Percentiles rank a stretch among this genome's conserved stretches.
Evolutionary conservation across 2,329 filamentous ascomycete species (phyloP).

Genomic region (Diaporthe longicolla): DNA sequence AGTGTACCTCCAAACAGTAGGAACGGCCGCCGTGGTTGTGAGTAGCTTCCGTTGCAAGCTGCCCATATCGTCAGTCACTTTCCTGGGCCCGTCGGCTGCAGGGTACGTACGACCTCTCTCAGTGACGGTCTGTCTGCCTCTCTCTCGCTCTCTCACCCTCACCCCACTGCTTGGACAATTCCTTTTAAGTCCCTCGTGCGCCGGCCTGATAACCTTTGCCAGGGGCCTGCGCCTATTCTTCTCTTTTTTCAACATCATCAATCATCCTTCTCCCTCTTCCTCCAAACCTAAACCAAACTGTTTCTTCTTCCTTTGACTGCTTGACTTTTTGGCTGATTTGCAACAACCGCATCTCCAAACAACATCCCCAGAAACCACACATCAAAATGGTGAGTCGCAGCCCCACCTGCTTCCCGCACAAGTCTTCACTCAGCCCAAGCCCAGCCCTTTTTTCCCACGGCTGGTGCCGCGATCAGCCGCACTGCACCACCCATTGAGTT

Average conservation of each 20-base stretch:
- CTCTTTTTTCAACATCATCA: constrained; percentile 17
- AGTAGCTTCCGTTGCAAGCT: not conserved
- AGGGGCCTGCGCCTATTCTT: constrained; percentile 12
- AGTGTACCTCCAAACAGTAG: constrained; percentile 10
- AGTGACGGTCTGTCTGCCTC: too few species aligned
- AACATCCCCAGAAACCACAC: not conserved
- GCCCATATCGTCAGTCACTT: constrained; percentile 5
- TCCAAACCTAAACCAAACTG: not conserved
- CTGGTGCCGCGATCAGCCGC: constrained; percentile 16
- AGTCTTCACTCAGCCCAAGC: not conserved
- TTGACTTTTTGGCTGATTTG: not conserved
- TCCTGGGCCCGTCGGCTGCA: not conserved
- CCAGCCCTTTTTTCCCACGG: not conserved
- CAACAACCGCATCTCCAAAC: not conserved
- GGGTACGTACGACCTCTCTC: constrained; percentile 2
- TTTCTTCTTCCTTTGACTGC: constrained; percentile 20
- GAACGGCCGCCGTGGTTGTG: not conserved
- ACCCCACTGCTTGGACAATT: constrained; percentile 20
- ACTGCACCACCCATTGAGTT: not conserved
- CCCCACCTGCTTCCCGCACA: not conserved
- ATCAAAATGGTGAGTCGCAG: constrained; percentile 21
- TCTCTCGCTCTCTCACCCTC: not conserved
- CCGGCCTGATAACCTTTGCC: constrained; percentile 21
- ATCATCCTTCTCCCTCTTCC: not conserved
- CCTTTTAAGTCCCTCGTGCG: constrained; percentile 28